A percentile compares a stretch with the other conserved stretches of the same genome.
Conservation (phyloP, 805 yeast species). For the Hermanozyma aechmeae region DNA sequence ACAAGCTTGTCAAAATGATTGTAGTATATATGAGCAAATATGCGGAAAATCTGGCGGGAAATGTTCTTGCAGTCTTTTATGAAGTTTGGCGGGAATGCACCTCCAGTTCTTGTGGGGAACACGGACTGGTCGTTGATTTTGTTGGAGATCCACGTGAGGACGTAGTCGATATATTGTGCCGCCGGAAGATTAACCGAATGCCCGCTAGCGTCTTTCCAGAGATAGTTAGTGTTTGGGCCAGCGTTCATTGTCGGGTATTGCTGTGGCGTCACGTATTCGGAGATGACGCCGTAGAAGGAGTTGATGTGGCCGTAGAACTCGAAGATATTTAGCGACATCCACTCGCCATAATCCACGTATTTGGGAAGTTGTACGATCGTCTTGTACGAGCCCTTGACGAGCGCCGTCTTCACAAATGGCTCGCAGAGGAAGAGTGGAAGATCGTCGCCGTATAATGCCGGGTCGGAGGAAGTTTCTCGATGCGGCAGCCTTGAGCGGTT, state of each 20-base stretch:
- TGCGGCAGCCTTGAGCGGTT: constrained; percentile 11
- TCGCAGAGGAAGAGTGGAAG: constrained; percentile 74
- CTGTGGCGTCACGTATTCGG: constrained; percentile 87
- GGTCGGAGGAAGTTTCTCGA: constrained; percentile 2
- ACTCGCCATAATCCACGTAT: constrained; percentile 88
- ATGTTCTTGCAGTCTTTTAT: constrained; percentile 78
- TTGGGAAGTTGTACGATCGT: constrained; percentile 93
- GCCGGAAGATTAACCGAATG: constrained; percentile 87
- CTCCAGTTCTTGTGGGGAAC: constrained; percentile 87
- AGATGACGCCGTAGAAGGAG: constrained; percentile 82
- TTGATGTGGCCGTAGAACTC: constrained; percentile 81
- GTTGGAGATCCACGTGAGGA: constrained; percentile 28
- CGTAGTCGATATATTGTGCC: constrained; percentile 83
- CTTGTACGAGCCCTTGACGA: constrained; percentile 93
- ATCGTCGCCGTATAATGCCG: constrained; percentile 13
- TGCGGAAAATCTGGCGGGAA: constrained; percentile 85
- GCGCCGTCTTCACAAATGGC: constrained; percentile 87
- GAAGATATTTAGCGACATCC: constrained; percentile 90
- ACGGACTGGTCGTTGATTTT: constrained; percentile 42
- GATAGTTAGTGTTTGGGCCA: constrained; percentile 82
- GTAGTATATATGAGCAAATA: constrained; percentile 90
- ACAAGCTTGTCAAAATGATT: constrained; percentile 90
- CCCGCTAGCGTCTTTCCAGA: constrained; percentile 76
- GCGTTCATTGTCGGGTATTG: constrained; percentile 92
- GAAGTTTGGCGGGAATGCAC: constrained; percentile 83